A percentile compares a stretch with the other conserved stretches of the same genome.
Conservation (phyloP, 495 filamentous ascomycete species). For the Neurospora africana region DNA sequence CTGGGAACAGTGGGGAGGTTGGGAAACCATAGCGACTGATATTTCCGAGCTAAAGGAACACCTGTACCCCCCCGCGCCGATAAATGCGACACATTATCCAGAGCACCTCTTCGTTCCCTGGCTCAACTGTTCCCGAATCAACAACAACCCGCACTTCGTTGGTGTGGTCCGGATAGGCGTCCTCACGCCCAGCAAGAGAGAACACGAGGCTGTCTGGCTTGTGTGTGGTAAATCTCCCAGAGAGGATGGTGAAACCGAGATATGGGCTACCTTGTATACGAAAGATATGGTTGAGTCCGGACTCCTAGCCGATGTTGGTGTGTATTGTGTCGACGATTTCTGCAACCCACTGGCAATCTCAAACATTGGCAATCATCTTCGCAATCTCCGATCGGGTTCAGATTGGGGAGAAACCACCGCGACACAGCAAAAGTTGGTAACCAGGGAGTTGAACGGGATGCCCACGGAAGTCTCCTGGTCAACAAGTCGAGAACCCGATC, state of each 20-base stretch:
- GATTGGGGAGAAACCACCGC: not conserved
- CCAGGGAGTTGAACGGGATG: not conserved
- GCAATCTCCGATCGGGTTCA: not conserved
- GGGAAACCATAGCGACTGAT: not conserved
- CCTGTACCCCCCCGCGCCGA: too few relatives aligned
- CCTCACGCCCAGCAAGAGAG: too few relatives aligned
- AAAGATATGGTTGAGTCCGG: not conserved
- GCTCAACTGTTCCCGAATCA: not conserved
- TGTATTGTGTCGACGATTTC: not conserved
- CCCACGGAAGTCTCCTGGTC: not conserved
- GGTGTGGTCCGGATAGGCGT: not conserved
- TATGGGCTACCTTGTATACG: not conserved
- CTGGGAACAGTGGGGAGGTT: too few relatives aligned
- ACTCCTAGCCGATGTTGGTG: not conserved
- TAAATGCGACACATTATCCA: not conserved
- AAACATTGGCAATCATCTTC: not conserved
- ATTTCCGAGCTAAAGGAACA: not conserved
- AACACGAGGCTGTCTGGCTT: too few relatives aligned
- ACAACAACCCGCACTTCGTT: not conserved
- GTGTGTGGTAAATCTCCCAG: not conserved
- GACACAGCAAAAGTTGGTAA: not conserved
- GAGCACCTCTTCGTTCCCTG: not conserved
- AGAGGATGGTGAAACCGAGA: not conserved
- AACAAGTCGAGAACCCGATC: not conserved
- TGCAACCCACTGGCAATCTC: not conserved